Evolutionary conservation across 2,329 filamentous ascomycete species (phyloP).

Genomic region (Gaeumannomyces sp.): DNA sequence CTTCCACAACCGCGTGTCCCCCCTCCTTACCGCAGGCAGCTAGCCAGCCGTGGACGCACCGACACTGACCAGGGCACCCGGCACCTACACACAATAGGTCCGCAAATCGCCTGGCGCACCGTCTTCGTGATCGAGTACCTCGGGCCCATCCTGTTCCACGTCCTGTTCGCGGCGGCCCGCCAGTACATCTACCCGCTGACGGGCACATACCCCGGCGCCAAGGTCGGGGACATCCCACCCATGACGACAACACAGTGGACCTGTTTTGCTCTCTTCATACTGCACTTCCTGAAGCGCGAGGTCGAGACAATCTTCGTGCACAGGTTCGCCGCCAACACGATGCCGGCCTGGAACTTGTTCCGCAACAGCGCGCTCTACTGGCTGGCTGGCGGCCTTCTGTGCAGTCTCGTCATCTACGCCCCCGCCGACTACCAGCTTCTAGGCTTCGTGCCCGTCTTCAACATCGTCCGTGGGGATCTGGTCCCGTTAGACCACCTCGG

Average conservation of each 20-base stretch:
- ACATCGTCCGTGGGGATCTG: conserved; percentile 3
- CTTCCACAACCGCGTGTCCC: neutral
- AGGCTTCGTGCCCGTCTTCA: conserved; percentile 42
- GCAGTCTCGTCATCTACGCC: conserved; percentile 79
- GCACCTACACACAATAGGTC: conserved; percentile 45
- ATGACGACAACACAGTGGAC: conserved; percentile 66
- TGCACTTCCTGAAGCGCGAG: conserved; percentile 94
- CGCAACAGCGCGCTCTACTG: conserved; percentile 97
- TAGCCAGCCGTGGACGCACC: no score
- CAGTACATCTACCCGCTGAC: conserved; percentile 59
- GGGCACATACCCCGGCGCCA: conserved; percentile 26
- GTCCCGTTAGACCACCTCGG: conserved; percentile 56
- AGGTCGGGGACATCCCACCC: conserved; percentile 30
- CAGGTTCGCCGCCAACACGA: conserved; percentile 89
- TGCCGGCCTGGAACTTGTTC: conserved; percentile 87
- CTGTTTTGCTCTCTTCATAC: conserved; percentile 63
- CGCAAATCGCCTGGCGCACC: conserved; percentile 85
- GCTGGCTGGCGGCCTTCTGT: conserved; percentile 71
- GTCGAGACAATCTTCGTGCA: conserved; percentile 91
- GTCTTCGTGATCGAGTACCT: conserved; percentile 95
- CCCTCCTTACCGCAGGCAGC: neutral
- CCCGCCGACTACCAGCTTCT: conserved; percentile 42
- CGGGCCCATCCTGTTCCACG: conserved; percentile 84
- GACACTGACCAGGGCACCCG: neutral
- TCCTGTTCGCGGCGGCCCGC: conserved; percentile 63